These are phyloP conservation scores for Ceratobasidium sp. DNA, from an alignment of 1,284 basidiomycete species.

Conservation along the genomic window DNA sequence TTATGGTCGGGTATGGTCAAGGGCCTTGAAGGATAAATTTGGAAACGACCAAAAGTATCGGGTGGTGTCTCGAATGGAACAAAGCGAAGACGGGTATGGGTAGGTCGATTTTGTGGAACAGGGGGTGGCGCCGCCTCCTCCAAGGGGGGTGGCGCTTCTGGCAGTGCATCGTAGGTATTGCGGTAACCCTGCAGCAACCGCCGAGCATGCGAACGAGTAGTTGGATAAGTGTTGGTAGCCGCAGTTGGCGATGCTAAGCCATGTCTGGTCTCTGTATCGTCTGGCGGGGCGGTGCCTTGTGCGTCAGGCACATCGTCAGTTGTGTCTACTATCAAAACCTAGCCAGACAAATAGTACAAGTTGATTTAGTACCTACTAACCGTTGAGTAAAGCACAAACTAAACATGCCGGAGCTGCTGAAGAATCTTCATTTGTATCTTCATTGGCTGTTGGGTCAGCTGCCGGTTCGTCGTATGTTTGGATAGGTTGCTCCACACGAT, in stretches of 20 bases:
- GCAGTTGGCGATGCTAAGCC: background rate
- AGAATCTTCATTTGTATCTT: no score
- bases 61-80: slow-evolving; percentile 17
- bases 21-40: background rate
- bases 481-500: background rate
- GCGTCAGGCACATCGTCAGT: background rate
- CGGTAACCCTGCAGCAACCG: background rate
- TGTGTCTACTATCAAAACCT: no score
- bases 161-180: background rate
- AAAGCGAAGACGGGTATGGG: background rate
- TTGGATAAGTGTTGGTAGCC: background rate
- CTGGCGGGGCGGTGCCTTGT: background rate
- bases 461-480: no score
- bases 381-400: no score
- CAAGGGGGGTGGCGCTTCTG: slow-evolving; percentile 4
- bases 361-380: no score
- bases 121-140: no score
- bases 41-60: slow-evolving; percentile 37
- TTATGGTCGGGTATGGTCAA: background rate
- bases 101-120: background rate
- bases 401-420: no score
- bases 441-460: no score
- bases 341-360: no score
- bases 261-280: background rate
- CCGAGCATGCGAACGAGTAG: slow-evolving; percentile 1